These are phyloP conservation scores for Actinomucor elegans DNA, from an alignment of 371 early-diverging fungal genomes.

Conservation along the genomic window DNA sequence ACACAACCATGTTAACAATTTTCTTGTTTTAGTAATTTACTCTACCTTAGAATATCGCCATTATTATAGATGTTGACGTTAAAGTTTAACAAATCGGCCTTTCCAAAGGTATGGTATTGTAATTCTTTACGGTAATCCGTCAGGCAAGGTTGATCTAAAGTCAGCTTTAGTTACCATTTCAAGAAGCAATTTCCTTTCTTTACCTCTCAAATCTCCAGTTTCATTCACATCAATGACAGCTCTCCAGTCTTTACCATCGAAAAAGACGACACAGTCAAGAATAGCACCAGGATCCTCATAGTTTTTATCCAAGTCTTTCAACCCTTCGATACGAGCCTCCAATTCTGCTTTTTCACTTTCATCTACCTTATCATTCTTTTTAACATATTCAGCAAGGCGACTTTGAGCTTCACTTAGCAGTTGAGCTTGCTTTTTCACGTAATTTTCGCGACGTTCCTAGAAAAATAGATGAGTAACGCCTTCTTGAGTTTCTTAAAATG, in stretches of 20 bases:
- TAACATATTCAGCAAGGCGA: slow-evolving; percentile 54
- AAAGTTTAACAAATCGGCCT: slow-evolving; percentile 81
- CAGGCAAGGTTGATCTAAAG: slow-evolving; percentile 53
- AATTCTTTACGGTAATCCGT: slow-evolving; percentile 79
- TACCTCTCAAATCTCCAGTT: slow-evolving; percentile 77
- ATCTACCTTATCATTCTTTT: slow-evolving; percentile 28
- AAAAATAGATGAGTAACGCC: background rate
- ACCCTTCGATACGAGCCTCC: slow-evolving; percentile 67
- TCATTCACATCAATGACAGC: slow-evolving; percentile 82
- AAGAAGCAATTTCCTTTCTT: slow-evolving; percentile 13
- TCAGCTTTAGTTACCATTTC: slow-evolving; percentile 8
- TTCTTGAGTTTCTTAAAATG: background rate
- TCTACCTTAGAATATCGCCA: slow-evolving; percentile 68
- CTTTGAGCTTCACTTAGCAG: slow-evolving; percentile 65
- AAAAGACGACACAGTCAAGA: slow-evolving; percentile 84
- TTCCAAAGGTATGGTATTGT: slow-evolving; percentile 74
- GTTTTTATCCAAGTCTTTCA: slow-evolving; percentile 61
- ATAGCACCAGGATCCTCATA: slow-evolving; percentile 81
- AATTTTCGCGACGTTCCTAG: slow-evolving; percentile 69
- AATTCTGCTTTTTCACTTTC: slow-evolving; percentile 55
- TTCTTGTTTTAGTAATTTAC: background rate
- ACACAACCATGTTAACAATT: background rate
- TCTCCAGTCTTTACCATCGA: slow-evolving; percentile 87
- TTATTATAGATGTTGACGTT: slow-evolving; percentile 91
- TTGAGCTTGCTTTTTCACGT: slow-evolving; percentile 62